A percentile compares a stretch with the other conserved stretches of the same genome.
Evolutionary conservation across 108 stramenopile genomes (phyloP).

Genomic region (Thalassiosira profunda): DNA sequence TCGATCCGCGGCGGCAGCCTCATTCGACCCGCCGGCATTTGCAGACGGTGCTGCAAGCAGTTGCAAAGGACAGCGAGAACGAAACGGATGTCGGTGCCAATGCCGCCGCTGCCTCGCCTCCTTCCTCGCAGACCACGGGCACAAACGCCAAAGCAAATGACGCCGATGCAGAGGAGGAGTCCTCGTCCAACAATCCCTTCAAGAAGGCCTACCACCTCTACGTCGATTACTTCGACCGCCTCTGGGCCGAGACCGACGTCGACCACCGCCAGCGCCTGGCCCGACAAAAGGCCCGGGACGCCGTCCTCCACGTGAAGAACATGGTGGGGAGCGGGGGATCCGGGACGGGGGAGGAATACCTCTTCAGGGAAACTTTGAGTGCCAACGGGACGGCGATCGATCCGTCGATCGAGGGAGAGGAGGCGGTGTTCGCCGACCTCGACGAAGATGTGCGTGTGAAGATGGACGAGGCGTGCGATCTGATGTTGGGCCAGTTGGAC

Average conservation of each 20-base stretch:
- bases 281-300: conserved; percentile 27
- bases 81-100: too few species aligned
- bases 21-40: too few species aligned
- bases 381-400: background rate
- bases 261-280: conserved; percentile 21
- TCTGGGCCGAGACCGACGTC: conserved; percentile 46
- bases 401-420: background rate
- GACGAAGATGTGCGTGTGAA: conserved; percentile 16
- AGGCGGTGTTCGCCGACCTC: conserved; percentile 17
- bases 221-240: conserved; percentile 42
- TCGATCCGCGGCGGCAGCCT: too few species aligned
- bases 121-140: too few species aligned
- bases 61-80: too few species aligned
- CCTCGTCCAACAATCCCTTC: conserved; percentile 31
- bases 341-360: conserved; percentile 20
- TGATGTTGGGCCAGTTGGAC: conserved; percentile 31
- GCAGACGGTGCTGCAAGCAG: too few species aligned
- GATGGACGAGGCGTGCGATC: conserved; percentile 37
- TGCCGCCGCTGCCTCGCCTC: too few species aligned
- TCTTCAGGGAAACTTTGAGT: background rate
- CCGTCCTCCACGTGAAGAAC: conserved; percentile 30
- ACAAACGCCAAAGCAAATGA: too few species aligned
- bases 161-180: too few species aligned
- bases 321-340: conserved; percentile 16
- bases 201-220: conserved; percentile 41